Percentiles rank a stretch among this genome's conserved stretches.
These are phyloP conservation scores for Maudiozyma humilis DNA, from an alignment of 1,139 yeast species.

Conservation along the genomic window DNA sequence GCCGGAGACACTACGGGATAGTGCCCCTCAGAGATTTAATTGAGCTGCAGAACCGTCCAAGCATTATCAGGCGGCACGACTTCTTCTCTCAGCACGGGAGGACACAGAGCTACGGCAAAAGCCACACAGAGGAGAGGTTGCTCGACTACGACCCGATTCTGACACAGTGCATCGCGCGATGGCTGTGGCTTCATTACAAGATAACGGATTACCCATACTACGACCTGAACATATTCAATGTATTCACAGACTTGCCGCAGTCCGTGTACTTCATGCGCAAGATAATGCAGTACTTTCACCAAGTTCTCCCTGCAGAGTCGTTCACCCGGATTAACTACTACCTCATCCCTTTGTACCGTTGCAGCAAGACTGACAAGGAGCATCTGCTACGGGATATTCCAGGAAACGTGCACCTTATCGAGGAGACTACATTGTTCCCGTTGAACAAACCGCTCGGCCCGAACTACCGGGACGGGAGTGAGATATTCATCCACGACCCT, in stretches of 20 bases:
- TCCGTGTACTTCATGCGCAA: constrained; percentile 14
- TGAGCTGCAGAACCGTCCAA: constrained; percentile 17
- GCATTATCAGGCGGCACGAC: constrained; percentile 14
- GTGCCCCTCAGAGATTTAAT: constrained; percentile 21
- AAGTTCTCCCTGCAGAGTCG: constrained; percentile 14
- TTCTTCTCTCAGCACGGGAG: constrained; percentile 16
- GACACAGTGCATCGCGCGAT: constrained; percentile 25
- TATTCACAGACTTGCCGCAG: constrained; percentile 25
- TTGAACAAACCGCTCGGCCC: neutral
- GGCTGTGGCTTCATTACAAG: constrained; percentile 27
- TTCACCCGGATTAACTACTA: constrained; percentile 20
- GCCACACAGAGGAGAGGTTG: constrained; percentile 7
- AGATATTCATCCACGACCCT: constrained; percentile 24
- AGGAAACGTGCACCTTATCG: constrained; percentile 15
- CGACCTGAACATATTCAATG: constrained; percentile 26
- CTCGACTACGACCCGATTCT: constrained; percentile 19
- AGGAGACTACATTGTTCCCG: constrained; percentile 13
- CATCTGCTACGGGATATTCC: constrained; percentile 13
- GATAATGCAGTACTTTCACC: constrained; percentile 18
- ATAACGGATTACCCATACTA: constrained; percentile 28
- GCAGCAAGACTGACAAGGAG: constrained; percentile 8
- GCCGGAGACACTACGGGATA: neutral
- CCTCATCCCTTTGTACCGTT: constrained; percentile 23
- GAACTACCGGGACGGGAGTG: neutral
- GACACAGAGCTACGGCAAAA: neutral